Evolutionary conservation across 2,329 filamentous ascomycete genomes (phyloP).

Genomic region (Fusarium concolor): DNA sequence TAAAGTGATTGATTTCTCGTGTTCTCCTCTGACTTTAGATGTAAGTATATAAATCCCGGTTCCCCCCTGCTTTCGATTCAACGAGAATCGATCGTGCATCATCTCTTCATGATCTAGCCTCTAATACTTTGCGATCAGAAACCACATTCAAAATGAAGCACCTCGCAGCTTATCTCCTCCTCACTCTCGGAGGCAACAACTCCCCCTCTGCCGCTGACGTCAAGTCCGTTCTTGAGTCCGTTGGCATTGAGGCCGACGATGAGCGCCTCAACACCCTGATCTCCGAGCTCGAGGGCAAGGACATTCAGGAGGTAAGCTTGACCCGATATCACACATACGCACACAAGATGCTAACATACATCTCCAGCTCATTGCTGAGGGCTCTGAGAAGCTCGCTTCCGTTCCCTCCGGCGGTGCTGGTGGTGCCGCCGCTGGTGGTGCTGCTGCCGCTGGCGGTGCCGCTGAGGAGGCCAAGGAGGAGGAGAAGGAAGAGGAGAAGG

Average conservation of each 20-base stretch:
- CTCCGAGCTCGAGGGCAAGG: conserved; percentile 90
- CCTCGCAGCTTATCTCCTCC: conserved; percentile 98
- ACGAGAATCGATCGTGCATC: background rate
- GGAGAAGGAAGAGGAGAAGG: conserved; percentile 76
- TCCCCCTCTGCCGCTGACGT: conserved; percentile 87
- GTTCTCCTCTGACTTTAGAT: conserved; percentile 65
- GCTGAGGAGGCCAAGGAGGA: conserved; percentile 80
- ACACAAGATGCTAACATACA: conserved; percentile 31
- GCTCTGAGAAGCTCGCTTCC: conserved; percentile 93
- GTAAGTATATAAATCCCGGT: conserved; percentile 50
- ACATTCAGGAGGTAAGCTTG: conserved; percentile 85
- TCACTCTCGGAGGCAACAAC: conserved; percentile 92
- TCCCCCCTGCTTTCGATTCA: conserved; percentile 1
- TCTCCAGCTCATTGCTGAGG: conserved; percentile 86
- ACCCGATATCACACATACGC: background rate
- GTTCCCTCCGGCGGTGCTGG: conserved; percentile 92
- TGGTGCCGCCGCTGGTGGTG: conserved; percentile 74
- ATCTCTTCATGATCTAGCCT: conserved; percentile 20
- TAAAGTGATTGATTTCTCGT: conserved; percentile 99
- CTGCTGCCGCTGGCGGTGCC: conserved; percentile 74
- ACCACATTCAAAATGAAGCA: conserved; percentile 90
- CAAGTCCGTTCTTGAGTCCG: conserved; percentile 89
- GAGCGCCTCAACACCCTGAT: conserved; percentile 90
- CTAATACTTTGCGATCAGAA: conserved; percentile 48
- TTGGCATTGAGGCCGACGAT: conserved; percentile 92